Evolutionary conservation across 768 basidiomycete species (phyloP).

Genomic region (Pleurotus djamor): DNA sequence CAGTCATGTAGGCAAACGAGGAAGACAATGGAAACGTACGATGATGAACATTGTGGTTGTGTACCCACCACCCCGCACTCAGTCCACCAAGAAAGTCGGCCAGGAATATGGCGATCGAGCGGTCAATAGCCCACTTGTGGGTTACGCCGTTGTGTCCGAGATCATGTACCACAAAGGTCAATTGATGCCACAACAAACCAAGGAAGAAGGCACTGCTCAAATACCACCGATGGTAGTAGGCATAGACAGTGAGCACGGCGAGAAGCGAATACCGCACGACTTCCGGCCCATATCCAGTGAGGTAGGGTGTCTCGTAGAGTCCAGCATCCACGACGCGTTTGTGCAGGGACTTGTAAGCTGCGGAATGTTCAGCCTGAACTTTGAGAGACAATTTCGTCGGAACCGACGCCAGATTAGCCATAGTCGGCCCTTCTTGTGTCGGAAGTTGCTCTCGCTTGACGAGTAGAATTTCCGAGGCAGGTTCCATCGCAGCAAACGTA

Average conservation of each 20-base stretch:
- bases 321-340: conserved; percentile 72
- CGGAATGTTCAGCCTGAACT: conserved; percentile 64
- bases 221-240: conserved; percentile 66
- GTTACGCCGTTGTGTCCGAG: conserved; percentile 95
- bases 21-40: conserved; percentile 47
- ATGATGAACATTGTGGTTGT: conserved; percentile 98
- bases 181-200: conserved; percentile 93
- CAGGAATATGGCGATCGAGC: conserved; percentile 73
- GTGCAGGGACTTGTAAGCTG: conserved; percentile 81
- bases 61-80: conserved; percentile 97
- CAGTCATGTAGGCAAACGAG: conserved; percentile 1
- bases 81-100: conserved; percentile 91
- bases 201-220: conserved; percentile 76
- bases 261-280: conserved; percentile 75
- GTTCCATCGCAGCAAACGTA: conserved; percentile 30
- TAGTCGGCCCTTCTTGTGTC: conserved; percentile 27
- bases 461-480: conserved; percentile 59
- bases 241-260: conserved; percentile 52
- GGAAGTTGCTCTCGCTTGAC: conserved; percentile 37
- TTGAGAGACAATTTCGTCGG: conserved; percentile 53
- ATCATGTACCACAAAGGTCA: conserved; percentile 91
- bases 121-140: conserved; percentile 80
- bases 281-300: conserved; percentile 90
- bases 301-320: conserved; percentile 79
- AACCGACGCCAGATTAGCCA: conserved; percentile 49